phyloP scores from a whole-genome alignment of 345 rosid species.

The Populus davidiana region DNA sequence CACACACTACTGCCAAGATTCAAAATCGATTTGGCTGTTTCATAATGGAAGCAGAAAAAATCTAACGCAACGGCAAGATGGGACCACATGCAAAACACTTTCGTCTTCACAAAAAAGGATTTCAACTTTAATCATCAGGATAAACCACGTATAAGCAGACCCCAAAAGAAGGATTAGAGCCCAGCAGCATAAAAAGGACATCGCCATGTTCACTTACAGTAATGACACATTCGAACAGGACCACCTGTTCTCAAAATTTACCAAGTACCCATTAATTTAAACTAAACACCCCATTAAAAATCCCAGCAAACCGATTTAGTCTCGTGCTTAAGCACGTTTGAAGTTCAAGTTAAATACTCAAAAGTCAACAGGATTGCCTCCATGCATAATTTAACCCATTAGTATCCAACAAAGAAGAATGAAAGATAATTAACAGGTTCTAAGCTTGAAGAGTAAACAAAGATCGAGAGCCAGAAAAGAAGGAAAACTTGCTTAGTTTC shows the following conservation, averaged over 20 bases:
- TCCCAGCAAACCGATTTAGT: neutral
- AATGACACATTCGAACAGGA: neutral
- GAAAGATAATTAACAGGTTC: neutral
- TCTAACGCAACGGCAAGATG: neutral
- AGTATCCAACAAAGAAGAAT: neutral
- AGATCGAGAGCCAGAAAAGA: neutral
- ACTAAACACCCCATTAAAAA: neutral
- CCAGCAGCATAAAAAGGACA: neutral
- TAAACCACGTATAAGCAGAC: neutral
- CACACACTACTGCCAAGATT: constrained; percentile 1
- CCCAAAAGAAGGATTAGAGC: too few relatives aligned
- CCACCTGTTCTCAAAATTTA: neutral
- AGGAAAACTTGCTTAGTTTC: neutral
- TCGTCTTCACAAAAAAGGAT: neutral
- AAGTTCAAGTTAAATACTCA: neutral
- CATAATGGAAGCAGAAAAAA: neutral
- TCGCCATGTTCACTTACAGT: neutral
- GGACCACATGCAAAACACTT: constrained; percentile 1
- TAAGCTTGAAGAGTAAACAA: neutral
- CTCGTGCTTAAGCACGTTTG: neutral
- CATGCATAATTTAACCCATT: neutral
- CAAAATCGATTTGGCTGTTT: neutral
- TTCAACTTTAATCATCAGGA: neutral
- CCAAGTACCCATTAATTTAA: neutral
- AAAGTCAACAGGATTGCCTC: neutral